phyloP scores from a whole-genome alignment of 306 rosid species.

The Lagenaria siceraria region DNA sequence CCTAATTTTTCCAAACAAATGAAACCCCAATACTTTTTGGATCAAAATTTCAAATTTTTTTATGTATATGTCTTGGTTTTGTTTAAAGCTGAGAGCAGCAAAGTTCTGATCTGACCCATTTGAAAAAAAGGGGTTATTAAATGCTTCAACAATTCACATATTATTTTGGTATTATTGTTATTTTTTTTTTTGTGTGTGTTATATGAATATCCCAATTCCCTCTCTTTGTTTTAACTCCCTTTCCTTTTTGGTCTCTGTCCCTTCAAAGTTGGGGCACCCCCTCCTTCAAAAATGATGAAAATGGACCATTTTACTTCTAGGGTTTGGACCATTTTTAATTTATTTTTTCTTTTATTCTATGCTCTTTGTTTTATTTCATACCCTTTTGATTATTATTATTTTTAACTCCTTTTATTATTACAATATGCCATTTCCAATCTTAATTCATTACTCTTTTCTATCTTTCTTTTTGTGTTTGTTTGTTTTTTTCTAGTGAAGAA shows the following conservation, averaged over 20 bases:
- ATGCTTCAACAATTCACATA: background rate
- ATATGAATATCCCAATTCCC: background rate
- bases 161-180: background rate
- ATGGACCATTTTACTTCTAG: background rate
- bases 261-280: background rate
- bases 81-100: background rate
- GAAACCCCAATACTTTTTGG: background rate
- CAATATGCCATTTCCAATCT: background rate
- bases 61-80: background rate
- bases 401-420: background rate
- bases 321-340: background rate
- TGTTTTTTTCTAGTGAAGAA: background rate
- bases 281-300: background rate
- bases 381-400: too few relatives aligned
- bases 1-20: background rate
- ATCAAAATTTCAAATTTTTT: background rate
- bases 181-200: background rate
- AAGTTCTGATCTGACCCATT: constrained; percentile 1
- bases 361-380: background rate
- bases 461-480: background rate
- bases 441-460: background rate
- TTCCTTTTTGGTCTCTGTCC: constrained; percentile 8
- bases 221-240: background rate
- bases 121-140: background rate
- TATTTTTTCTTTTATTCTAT: background rate